These are phyloP conservation scores for Herpotrichia juniperi DNA, from an alignment of 2,329 filamentous ascomycete genomes.

Conservation along the genomic window DNA sequence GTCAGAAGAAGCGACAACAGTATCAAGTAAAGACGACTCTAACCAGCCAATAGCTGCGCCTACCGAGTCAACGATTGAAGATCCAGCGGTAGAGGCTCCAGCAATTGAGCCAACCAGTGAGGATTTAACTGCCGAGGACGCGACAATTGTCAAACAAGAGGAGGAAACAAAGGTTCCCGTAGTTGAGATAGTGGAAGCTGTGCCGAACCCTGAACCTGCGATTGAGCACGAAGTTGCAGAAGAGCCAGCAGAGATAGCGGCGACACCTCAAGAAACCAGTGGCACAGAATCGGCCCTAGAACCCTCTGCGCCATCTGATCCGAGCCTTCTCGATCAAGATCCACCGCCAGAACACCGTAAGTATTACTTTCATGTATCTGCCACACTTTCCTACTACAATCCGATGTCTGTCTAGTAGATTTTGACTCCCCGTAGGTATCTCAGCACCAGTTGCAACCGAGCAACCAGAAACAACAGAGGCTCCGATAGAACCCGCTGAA, in stretches of 20 bases:
- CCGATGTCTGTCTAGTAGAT: too few species aligned
- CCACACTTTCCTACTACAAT: too few species aligned
- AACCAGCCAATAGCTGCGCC: slow-evolving; percentile 22
- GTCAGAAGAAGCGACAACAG: slow-evolving; percentile 22
- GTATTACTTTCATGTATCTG: too few species aligned
- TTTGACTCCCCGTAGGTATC: too few species aligned
- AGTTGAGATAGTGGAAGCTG: slow-evolving; percentile 2
- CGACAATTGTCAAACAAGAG: slow-evolving; percentile 8
- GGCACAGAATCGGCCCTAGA: neutral
- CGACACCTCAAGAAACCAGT: slow-evolving; percentile 1
- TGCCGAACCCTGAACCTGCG: neutral
- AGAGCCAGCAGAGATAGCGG: slow-evolving; percentile 1
- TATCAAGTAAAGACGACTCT: slow-evolving; percentile 21
- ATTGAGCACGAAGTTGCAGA: neutral
- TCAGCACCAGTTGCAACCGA: too few species aligned
- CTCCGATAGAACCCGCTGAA: neutral
- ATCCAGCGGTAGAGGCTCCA: slow-evolving; percentile 22
- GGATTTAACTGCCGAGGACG: slow-evolving; percentile 7
- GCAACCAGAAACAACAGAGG: neutral
- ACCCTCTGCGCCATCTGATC: neutral
- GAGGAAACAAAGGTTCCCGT: slow-evolving; percentile 1
- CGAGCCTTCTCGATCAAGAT: neutral
- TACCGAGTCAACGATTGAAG: slow-evolving; percentile 23
- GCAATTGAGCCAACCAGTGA: slow-evolving; percentile 17
- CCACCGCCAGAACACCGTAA: neutral